Evolutionary conservation across 1,139 yeast genomes (phyloP).

Genomic region (Suhomyces bokatorum): DNA sequence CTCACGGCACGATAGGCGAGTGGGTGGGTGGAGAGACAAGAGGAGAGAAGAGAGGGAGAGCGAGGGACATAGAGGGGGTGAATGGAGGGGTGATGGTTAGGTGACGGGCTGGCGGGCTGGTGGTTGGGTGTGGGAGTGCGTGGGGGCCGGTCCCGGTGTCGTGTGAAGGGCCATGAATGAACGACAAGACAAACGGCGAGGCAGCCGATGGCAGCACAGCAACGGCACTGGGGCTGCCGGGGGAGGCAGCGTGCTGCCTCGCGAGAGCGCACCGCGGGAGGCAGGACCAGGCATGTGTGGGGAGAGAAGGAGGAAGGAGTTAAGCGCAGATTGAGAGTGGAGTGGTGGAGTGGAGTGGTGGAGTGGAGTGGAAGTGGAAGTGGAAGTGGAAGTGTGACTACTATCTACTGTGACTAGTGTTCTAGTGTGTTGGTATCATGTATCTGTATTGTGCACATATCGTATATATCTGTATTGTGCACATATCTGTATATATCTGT

Average conservation of each 20-base stretch:
- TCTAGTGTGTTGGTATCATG: too few species aligned
- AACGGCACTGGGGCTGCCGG: constrained; percentile 2
- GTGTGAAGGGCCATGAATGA: too few species aligned
- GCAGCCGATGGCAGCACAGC: constrained; percentile 4
- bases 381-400: too few species aligned
- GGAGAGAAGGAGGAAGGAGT: neutral
- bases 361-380: too few species aligned
- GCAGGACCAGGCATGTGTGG: neutral
- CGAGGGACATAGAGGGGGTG: neutral
- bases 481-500: too few species aligned
- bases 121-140: neutral
- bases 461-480: too few species aligned
- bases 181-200: constrained; percentile 1
- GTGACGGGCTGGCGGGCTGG: neutral
- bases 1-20: neutral
- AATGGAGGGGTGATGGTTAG: neutral
- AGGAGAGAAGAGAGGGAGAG: neutral
- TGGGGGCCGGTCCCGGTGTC: too few species aligned
- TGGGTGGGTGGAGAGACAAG: neutral
- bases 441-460: too few species aligned
- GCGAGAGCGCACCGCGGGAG: neutral
- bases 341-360: too few species aligned
- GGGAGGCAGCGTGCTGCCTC: constrained; percentile 1
- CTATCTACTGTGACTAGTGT: too few species aligned
- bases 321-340: too few species aligned